Evolutionary conservation across 495 filamentous ascomycete genomes (phyloP), one percentile per base, ranked within the genome.

Genomic region (Daldinia loculata): DNA sequence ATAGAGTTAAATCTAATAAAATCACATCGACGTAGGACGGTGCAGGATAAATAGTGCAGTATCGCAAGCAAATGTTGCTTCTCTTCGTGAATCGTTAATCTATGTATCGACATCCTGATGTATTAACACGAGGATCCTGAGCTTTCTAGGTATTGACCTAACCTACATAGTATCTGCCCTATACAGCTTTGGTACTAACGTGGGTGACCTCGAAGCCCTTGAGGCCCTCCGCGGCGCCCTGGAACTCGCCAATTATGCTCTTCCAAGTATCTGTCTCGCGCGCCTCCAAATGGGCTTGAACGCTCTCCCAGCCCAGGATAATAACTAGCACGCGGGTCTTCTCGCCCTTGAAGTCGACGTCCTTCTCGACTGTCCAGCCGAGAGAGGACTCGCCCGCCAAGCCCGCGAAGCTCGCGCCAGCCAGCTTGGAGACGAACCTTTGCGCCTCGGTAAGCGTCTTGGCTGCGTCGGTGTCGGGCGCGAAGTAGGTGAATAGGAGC

Each of bases 261-360:
- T 53, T 55, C 24, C 32, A 68, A 0, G 36, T n/a, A 0, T 65
- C 70, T 0, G 60, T 61, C 4, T 56, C 56, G 26, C 61, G 45
- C 11, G 56, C 69, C 15, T 53, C 55, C 19, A 41, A 9, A 32
- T 72, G 60, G 14, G 70, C 70, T 6, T 63, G 53, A 8, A 68
- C 64, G 65, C 64, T 72, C 59, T 72, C 56, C 70, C 70, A 72
- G 9, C 70, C 70, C n/a, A 61, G 1, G 2, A 72, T n/a, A 7
- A 50, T 14, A 14, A 65, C 51, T 17, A 68, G 50, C 29, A 41
- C 70, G 30, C 70, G 70, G 8, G 60, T 56, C 48, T 39, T 30
- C 55, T 68, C 61, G 15, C 70, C 70, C 50, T 65, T 57, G 32
- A 34, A 68, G 9, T 65, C 64, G 24, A 72, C 26, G 38, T 68